A percentile compares a stretch with the other conserved stretches of the same genome.
phyloP scores from a whole-genome alignment of 345 rosid species.

The Lepidium didymum region DNA sequence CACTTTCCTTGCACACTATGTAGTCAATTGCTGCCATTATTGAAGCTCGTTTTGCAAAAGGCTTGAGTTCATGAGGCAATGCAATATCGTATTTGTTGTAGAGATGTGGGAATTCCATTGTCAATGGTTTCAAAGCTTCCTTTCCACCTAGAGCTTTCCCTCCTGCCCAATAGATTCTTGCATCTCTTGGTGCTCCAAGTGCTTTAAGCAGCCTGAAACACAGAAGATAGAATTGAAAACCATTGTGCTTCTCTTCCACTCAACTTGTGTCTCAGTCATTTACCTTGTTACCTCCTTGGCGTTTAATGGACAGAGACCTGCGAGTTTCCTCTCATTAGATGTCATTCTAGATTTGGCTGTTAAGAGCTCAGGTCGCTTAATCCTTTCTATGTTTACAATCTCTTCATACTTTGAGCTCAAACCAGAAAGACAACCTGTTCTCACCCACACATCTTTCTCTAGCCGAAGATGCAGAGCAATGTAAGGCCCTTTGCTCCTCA shows the following conservation, averaged over 20 bases:
- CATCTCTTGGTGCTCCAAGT: slow-evolving; percentile 67
- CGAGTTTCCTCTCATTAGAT: slow-evolving; percentile 66
- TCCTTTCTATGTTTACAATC: slow-evolving; percentile 61
- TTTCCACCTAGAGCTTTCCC: slow-evolving; percentile 85
- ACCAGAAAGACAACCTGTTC: slow-evolving; percentile 95
- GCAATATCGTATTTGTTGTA: slow-evolving; percentile 84
- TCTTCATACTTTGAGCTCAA: slow-evolving; percentile 65
- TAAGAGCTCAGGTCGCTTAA: slow-evolving; percentile 76
- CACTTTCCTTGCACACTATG: slow-evolving; percentile 71
- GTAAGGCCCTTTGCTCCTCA: slow-evolving; percentile 81
- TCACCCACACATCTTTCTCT: slow-evolving; percentile 96
- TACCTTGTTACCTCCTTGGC: slow-evolving; percentile 86
- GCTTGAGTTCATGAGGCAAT: slow-evolving; percentile 70
- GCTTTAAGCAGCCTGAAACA: slow-evolving; percentile 79
- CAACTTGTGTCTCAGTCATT: background rate
- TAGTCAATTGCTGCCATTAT: slow-evolving; percentile 85
- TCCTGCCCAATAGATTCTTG: slow-evolving; percentile 91
- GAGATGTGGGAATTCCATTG: slow-evolving; percentile 56
- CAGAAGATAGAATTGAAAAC: background rate
- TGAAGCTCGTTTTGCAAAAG: slow-evolving; percentile 72
- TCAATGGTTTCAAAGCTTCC: slow-evolving; percentile 65
- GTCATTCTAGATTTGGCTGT: slow-evolving; percentile 84
- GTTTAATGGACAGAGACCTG: slow-evolving; percentile 90
- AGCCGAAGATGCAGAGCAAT: slow-evolving; percentile 81
- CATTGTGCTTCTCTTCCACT: background rate